phyloP scores from a whole-genome alignment of 768 basidiomycete species.

The Steccherinum ochraceum region DNA sequence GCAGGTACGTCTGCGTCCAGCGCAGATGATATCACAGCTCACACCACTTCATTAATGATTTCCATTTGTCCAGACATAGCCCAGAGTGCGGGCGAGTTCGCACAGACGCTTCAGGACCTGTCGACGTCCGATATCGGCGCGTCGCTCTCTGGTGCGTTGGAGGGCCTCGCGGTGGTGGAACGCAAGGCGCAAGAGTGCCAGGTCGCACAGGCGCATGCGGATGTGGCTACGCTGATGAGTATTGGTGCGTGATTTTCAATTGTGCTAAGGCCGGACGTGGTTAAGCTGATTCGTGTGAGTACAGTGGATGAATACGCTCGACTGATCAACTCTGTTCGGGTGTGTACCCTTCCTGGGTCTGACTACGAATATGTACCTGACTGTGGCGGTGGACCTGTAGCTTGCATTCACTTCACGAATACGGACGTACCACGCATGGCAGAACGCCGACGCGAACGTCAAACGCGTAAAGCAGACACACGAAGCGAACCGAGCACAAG shows the following conservation, averaged over 20 bases:
- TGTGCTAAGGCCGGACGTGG: background rate
- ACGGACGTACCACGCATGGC: slow-evolving; percentile 77
- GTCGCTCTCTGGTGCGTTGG: slow-evolving; percentile 64
- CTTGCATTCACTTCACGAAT: slow-evolving; percentile 85
- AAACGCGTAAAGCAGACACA: slow-evolving; percentile 67
- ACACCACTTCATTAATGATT: background rate
- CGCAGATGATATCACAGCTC: background rate
- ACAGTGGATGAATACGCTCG: slow-evolving; percentile 89
- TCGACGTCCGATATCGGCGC: slow-evolving; percentile 64
- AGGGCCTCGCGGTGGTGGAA: slow-evolving; percentile 69
- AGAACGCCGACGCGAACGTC: slow-evolving; percentile 70
- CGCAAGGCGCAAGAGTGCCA: slow-evolving; percentile 69
- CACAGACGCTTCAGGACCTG: slow-evolving; percentile 62
- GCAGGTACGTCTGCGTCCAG: slow-evolving; percentile 39
- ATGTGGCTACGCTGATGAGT: slow-evolving; percentile 74
- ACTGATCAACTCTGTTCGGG: slow-evolving; percentile 80
- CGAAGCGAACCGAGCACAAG: slow-evolving; percentile 78
- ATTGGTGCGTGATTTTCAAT: slow-evolving; percentile 40
- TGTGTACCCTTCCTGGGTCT: slow-evolving; percentile 30
- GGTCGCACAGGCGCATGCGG: slow-evolving; percentile 71
- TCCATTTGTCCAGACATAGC: slow-evolving; percentile 50
- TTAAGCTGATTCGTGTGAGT: no score
- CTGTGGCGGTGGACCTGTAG: slow-evolving; percentile 40
- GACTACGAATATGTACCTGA: background rate
- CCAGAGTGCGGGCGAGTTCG: slow-evolving; percentile 69